These are phyloP conservation scores for Westerdykella sp. DNA, from an alignment of 2,329 filamentous ascomycete genomes.

Conservation along the genomic window DNA sequence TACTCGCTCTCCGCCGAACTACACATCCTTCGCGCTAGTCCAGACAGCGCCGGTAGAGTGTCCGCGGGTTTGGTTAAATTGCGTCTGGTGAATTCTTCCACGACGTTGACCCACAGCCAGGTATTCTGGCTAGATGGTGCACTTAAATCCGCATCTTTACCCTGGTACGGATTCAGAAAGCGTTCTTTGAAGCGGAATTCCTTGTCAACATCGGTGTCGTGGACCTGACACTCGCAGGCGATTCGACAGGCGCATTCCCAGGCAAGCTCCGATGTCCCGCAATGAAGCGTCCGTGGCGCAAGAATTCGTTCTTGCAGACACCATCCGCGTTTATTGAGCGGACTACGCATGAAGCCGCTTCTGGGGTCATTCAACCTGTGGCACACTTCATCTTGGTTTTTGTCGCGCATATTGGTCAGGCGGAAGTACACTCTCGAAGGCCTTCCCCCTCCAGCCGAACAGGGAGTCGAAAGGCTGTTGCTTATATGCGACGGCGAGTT, in stretches of 20 bases:
- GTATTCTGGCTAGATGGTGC: neutral
- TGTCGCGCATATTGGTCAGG: neutral
- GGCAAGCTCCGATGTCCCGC: neutral
- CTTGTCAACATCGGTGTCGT: neutral
- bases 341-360: neutral
- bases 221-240: slow-evolving; percentile 1
- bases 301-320: neutral
- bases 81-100: neutral
- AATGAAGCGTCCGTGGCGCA: neutral
- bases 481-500: neutral
- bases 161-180: neutral
- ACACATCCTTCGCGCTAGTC: neutral
- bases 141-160: neutral
- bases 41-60: neutral
- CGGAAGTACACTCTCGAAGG: neutral
- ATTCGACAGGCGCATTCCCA: neutral
- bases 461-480: neutral
- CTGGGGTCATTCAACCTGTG: neutral
- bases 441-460: neutral
- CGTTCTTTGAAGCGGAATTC: slow-evolving; percentile 1
- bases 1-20: neutral
- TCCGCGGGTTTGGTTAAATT: neutral
- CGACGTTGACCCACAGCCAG: neutral
- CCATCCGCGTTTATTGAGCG: slow-evolving; percentile 1
- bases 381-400: slow-evolving; percentile 1